A percentile compares a stretch with the other conserved stretches of the same genome.
phyloP scores from a whole-genome alignment of 257 asterid species.

The Nicotiana sylvestris region DNA sequence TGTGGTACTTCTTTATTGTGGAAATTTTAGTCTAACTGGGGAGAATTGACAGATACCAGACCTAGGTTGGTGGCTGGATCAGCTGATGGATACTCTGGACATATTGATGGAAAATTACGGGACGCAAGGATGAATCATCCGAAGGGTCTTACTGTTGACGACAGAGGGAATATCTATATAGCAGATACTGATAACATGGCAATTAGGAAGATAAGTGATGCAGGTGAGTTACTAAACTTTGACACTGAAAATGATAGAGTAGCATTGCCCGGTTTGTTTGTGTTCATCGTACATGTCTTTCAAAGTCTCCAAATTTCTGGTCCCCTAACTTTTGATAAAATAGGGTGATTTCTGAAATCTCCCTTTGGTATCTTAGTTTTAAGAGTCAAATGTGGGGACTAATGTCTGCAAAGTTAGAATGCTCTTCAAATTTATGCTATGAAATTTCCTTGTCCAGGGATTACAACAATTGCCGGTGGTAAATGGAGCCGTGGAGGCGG shows the following conservation, averaged over 20 bases:
- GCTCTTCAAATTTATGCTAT: not conserved
- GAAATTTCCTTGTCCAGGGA: conserved; percentile 39
- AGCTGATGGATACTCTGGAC: conserved; percentile 79
- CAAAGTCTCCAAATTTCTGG: not conserved
- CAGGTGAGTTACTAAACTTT: conserved; percentile 40
- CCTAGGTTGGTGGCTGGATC: conserved; percentile 85
- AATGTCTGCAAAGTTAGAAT: not conserved
- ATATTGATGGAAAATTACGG: conserved; percentile 71
- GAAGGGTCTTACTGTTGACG: conserved; percentile 83
- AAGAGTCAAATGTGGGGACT: not conserved
- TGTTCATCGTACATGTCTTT: not conserved
- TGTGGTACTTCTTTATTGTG: no score
- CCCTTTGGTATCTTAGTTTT: not conserved
- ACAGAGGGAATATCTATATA: conserved; percentile 77
- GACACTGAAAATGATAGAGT: not conserved
- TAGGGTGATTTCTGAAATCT: not conserved
- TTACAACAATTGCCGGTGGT: conserved; percentile 97
- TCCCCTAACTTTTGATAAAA: not conserved
- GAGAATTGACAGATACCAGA: conserved; percentile 54
- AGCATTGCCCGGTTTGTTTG: not conserved
- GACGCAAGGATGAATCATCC: conserved; percentile 95
- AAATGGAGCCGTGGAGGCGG: conserved; percentile 83
- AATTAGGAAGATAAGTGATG: conserved; percentile 79
- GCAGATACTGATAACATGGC: conserved; percentile 94
- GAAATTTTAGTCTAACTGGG: no score